Evolutionary conservation across 371 early-diverging fungal genomes (phyloP).

Genomic region (Conidiobolus incongruus): DNA sequence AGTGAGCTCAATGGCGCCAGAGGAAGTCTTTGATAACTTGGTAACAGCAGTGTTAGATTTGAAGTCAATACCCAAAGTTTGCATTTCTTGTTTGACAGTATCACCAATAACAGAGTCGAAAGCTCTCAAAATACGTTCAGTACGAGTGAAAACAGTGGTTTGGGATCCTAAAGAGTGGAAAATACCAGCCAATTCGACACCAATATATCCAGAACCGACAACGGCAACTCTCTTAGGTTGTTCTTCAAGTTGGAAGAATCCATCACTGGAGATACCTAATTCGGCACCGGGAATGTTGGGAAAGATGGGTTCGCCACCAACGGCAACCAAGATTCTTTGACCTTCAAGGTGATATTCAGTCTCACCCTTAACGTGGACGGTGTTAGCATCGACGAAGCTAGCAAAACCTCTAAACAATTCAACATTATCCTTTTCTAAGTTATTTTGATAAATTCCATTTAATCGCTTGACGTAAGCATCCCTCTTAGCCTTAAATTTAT

Average conservation of each 20-base stretch:
- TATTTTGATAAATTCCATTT: slow-evolving; percentile 86
- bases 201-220: slow-evolving; percentile 71
- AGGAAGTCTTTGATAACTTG: slow-evolving; percentile 14
- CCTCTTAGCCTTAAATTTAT: slow-evolving; percentile 60
- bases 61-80: slow-evolving; percentile 43
- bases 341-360: slow-evolving; percentile 30
- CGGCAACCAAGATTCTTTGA: slow-evolving; percentile 74
- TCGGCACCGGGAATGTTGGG: slow-evolving; percentile 69
- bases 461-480: slow-evolving; percentile 89
- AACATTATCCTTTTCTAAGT: slow-evolving; percentile 67
- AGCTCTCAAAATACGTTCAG: slow-evolving; percentile 60
- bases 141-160: slow-evolving; percentile 68
- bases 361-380: slow-evolving; percentile 38
- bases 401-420: slow-evolving; percentile 68
- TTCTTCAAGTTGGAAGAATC: slow-evolving; percentile 81
- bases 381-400: slow-evolving; percentile 46
- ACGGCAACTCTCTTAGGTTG: slow-evolving; percentile 85
- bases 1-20: slow-evolving; percentile 10
- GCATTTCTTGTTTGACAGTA: slow-evolving; percentile 55
- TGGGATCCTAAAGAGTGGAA: slow-evolving; percentile 75
- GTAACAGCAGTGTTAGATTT: slow-evolving; percentile 33
- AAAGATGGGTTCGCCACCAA: slow-evolving; percentile 46
- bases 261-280: slow-evolving; percentile 76
- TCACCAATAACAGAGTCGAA: slow-evolving; percentile 79
- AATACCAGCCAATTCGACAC: slow-evolving; percentile 89